phyloP scores from a whole-genome alignment of 495 filamentous ascomycete species.

The Ramalina peruviana region DNA sequence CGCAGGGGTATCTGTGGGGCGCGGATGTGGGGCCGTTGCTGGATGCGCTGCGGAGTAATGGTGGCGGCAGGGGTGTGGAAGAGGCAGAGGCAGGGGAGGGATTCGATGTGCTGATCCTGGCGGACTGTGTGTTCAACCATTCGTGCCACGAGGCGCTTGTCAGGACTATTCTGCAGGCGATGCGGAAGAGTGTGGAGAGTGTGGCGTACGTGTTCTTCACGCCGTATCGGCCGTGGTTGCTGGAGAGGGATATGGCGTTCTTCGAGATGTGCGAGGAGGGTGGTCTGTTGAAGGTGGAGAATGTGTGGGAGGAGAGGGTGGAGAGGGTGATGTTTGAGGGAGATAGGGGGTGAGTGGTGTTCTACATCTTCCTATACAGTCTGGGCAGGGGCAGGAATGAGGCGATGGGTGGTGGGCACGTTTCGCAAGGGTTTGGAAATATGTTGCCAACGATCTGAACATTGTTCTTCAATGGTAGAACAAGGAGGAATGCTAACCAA shows the following conservation, averaged over 20 bases:
- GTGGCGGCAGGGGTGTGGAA: neutral
- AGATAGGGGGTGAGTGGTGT: slow-evolving; percentile 44
- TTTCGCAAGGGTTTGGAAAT: too few species aligned
- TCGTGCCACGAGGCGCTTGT: slow-evolving; percentile 68
- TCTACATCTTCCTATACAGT: too few species aligned
- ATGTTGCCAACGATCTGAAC: too few species aligned
- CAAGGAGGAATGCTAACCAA: too few species aligned
- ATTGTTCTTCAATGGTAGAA: too few species aligned
- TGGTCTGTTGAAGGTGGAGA: slow-evolving; percentile 64
- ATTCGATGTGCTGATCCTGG: slow-evolving; percentile 74
- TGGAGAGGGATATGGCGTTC: slow-evolving; percentile 70
- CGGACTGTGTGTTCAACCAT: slow-evolving; percentile 81
- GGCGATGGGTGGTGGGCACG: too few species aligned
- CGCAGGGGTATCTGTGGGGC: slow-evolving; percentile 74
- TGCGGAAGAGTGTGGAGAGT: slow-evolving; percentile 29
- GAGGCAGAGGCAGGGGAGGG: slow-evolving; percentile 15
- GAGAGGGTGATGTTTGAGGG: slow-evolving; percentile 77
- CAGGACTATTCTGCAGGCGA: slow-evolving; percentile 47
- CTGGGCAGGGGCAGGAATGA: too few species aligned
- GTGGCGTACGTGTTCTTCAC: slow-evolving; percentile 83
- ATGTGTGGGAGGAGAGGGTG: slow-evolving; percentile 68
- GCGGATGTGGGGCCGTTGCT: slow-evolving; percentile 37
- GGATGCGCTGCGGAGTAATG: slow-evolving; percentile 1
- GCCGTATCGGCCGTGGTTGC: slow-evolving; percentile 80
- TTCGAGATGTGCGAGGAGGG: slow-evolving; percentile 55